Percentiles rank a stretch among this genome's conserved stretches.
These are phyloP conservation scores for Ogataea pilisensis DNA, from an alignment of 805 yeast species.

Conservation along the genomic window DNA sequence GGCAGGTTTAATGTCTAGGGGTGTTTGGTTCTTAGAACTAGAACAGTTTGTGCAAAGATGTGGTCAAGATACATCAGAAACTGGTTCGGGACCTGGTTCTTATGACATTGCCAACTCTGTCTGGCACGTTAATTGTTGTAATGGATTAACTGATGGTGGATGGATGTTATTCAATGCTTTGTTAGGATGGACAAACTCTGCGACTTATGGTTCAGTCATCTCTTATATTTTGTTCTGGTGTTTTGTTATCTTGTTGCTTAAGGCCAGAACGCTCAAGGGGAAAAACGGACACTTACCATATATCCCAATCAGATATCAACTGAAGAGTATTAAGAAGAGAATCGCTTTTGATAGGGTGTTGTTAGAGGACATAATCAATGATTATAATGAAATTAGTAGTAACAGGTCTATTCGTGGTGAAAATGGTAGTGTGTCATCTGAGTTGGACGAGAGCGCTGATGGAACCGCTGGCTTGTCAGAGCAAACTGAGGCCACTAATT, in stretches of 20 bases:
- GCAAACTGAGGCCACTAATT: constrained; percentile 8
- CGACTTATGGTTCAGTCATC: constrained; percentile 81
- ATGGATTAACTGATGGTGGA: constrained; percentile 85
- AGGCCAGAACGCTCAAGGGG: constrained; percentile 45
- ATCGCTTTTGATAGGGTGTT: constrained; percentile 23
- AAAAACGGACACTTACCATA: constrained; percentile 54
- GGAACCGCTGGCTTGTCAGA: neutral
- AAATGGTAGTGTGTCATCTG: neutral
- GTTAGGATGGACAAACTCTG: constrained; percentile 92
- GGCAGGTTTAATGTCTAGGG: constrained; percentile 81
- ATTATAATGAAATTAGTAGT: constrained; percentile 22
- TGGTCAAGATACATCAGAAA: constrained; percentile 83
- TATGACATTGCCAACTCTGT: constrained; percentile 74
- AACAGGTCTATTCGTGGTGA: constrained; percentile 10
- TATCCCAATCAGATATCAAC: constrained; percentile 60
- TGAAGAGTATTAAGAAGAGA: constrained; percentile 45
- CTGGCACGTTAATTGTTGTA: constrained; percentile 96
- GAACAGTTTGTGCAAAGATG: constrained; percentile 71
- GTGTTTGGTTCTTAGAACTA: constrained; percentile 86
- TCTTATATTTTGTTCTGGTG: constrained; percentile 74
- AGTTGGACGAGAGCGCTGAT: too few relatives aligned
- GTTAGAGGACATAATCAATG: constrained; percentile 21
- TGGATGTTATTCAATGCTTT: constrained; percentile 91
- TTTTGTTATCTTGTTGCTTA: constrained; percentile 41
- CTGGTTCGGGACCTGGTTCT: constrained; percentile 91